Percentiles rank a stretch among this genome's conserved stretches.
Conservation (phyloP, 108 stramenopile genomes). For the Nannochloropsis oceanica region DNA sequence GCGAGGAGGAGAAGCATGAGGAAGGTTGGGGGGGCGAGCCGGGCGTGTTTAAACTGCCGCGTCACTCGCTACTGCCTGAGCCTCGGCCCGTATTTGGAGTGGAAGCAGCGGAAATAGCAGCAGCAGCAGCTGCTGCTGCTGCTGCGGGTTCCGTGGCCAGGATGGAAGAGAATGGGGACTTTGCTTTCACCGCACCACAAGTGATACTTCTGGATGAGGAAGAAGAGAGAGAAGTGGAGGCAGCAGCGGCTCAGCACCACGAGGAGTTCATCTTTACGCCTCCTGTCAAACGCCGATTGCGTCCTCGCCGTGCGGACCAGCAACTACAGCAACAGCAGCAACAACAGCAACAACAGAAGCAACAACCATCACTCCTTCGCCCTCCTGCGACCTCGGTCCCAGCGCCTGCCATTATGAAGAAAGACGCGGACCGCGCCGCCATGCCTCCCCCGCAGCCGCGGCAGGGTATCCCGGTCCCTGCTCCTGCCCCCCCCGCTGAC, state of each 20-base stretch:
- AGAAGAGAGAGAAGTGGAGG: neutral
- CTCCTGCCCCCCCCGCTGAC: too few relatives aligned
- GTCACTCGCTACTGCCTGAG: neutral
- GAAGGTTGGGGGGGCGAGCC: neutral
- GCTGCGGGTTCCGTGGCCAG: neutral
- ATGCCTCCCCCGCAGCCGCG: neutral
- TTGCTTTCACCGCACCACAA: neutral
- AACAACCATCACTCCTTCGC: neutral
- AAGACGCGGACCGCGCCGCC: neutral
- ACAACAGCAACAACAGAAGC: neutral
- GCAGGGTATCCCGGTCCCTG: neutral
- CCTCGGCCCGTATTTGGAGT: neutral
- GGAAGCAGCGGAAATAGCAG: neutral
- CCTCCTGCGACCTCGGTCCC: neutral
- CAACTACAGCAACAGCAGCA: neutral
- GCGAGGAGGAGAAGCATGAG: neutral
- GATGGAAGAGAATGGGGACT: neutral
- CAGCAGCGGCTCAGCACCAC: neutral
- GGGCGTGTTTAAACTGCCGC: neutral
- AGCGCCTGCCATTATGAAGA: neutral
- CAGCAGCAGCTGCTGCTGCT: too few relatives aligned
- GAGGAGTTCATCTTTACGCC: neutral
- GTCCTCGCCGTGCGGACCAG: neutral
- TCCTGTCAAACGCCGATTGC: neutral
- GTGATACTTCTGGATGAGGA: neutral